These are phyloP conservation scores for Ophiostoma sp. DNA, from an alignment of 2,329 filamentous ascomycete species.

Conservation along the genomic window DNA sequence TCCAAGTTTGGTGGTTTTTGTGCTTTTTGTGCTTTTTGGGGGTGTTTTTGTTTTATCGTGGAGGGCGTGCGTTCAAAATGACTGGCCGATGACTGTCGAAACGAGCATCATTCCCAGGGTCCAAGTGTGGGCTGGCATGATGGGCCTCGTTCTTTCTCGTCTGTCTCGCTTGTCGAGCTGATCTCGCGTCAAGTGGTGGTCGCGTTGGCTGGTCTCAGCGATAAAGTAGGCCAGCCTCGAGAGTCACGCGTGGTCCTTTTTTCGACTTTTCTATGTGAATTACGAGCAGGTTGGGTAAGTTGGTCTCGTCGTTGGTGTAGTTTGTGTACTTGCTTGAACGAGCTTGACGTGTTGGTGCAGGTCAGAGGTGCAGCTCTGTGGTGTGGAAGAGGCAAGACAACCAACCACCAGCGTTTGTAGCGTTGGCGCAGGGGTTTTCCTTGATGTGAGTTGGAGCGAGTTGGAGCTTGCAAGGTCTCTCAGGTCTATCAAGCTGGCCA, in stretches of 20 bases:
- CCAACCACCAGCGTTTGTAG: not conserved
- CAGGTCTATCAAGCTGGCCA: not conserved
- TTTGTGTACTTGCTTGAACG: not conserved
- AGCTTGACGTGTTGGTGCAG: not conserved
- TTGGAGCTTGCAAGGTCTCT: not conserved
- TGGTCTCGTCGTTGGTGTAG: not conserved
- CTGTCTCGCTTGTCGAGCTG: not conserved
- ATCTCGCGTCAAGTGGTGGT: not conserved
- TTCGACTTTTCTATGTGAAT: not conserved
- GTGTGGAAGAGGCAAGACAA: constrained; percentile 5
- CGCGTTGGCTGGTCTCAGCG: not conserved
- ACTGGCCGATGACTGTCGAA: not conserved
- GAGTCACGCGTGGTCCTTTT: not conserved
- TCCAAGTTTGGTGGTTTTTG: not conserved
- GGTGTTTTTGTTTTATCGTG: not conserved
- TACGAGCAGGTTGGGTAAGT: not conserved
- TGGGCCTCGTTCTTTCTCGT: not conserved
- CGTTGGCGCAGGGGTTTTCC: not conserved
- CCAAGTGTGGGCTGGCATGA: not conserved
- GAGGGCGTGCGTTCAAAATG: not conserved
- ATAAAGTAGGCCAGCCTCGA: not conserved
- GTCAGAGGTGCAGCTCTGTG: not conserved
- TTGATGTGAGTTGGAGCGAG: not conserved
- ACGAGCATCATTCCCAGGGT: not conserved
- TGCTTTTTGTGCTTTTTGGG: not conserved